Conservation (phyloP, 345 rosid species). For the Isatis tinctoria region DNA sequence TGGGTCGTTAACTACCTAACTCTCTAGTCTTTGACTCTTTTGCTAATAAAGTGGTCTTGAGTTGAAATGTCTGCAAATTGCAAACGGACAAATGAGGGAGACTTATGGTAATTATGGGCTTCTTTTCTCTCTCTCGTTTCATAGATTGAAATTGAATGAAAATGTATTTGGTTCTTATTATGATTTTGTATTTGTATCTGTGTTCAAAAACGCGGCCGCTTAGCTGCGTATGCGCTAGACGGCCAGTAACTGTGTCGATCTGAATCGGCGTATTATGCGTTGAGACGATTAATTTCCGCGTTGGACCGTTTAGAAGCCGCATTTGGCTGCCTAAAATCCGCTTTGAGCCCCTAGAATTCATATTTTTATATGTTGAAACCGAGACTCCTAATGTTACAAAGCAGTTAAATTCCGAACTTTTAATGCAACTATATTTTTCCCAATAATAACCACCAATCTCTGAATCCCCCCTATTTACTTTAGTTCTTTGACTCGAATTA, state of each 20-base stretch:
- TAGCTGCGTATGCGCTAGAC: no score
- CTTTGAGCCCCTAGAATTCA: no score
- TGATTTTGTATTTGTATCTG: background rate
- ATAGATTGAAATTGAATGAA: background rate
- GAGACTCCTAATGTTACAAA: background rate
- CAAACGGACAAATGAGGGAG: background rate
- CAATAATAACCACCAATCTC: no score
- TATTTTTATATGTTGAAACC: background rate
- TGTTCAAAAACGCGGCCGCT: no score
- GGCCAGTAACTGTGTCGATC: no score
- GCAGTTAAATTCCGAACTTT: background rate
- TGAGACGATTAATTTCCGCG: no score
- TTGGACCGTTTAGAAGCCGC: no score
- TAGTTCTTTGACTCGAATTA: no score
- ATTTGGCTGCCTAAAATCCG: no score
- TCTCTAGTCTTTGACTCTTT: slow-evolving; percentile 4
- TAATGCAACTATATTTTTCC: background rate
- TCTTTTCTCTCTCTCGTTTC: background rate
- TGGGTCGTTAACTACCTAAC: slow-evolving; percentile 19
- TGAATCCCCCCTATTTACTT: no score
- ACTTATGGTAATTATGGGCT: background rate
- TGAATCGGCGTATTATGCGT: no score
- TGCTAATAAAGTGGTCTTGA: slow-evolving; percentile 1
- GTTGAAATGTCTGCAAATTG: background rate
- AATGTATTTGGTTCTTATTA: background rate